A percentile compares a stretch with the other conserved stretches of the same genome.
Conservation (phyloP, 176 grass and related monocot species). For the Tuctoria greenei region DNA sequence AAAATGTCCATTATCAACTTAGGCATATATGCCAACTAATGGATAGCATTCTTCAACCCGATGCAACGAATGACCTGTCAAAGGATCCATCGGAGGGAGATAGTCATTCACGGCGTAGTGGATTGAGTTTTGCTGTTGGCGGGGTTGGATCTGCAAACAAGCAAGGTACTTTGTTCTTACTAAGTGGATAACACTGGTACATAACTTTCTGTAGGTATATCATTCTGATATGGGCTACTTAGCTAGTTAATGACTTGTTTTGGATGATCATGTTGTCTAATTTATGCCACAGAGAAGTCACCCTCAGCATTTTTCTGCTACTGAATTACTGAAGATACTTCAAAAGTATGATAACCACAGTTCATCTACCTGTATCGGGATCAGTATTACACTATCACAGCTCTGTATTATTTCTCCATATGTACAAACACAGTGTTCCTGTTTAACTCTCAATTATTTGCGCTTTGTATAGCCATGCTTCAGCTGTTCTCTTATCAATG, state of each 20-base stretch:
- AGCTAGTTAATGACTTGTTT: neutral
- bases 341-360: conserved; percentile 1
- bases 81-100: conserved; percentile 35
- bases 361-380: neutral
- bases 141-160: conserved; percentile 42
- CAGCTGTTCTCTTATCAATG: conserved; percentile 9
- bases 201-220: neutral
- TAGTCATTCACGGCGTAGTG: conserved; percentile 49
- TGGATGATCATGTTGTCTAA: conserved; percentile 9
- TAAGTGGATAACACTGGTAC: conserved; percentile 12
- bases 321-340: neutral
- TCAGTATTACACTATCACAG: neutral
- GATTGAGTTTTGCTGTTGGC: conserved; percentile 74
- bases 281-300: neutral
- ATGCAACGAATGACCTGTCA: conserved; percentile 20
- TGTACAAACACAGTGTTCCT: neutral
- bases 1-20: conserved; percentile 86
- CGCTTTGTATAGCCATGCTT: neutral
- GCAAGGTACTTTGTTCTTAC: conserved; percentile 48
- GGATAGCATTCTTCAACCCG: conserved; percentile 68
- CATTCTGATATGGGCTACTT: conserved; percentile 22
- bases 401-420: neutral
- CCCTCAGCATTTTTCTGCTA: neutral
- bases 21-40: conserved; percentile 56
- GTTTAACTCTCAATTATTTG: neutral